Evolutionary conservation across 495 filamentous ascomycete species (phyloP), one percentile per base, ranked within the genome.

Genomic region (Lepraria neglecta): DNA sequence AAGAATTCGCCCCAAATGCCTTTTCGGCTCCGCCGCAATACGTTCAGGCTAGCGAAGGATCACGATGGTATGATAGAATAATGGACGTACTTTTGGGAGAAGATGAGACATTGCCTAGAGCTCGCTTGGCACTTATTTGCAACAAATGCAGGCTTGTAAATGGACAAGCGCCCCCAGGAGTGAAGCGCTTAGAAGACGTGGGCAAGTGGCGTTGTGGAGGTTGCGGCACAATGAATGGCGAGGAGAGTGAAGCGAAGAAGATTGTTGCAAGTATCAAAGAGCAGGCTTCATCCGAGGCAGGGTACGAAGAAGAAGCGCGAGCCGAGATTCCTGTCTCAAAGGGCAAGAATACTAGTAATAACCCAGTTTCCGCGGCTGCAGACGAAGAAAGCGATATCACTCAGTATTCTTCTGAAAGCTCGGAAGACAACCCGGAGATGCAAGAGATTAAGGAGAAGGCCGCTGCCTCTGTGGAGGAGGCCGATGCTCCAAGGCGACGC

Each of bases 1-100:
- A 53, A 12, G 66, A 65, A 10, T 86, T 86, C 61, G 84, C 84
- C 0, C 83, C 84, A 0, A 87, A 86, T 59, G 82, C 82, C 56
- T 82, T 82, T 72, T 71, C 58, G 57, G 81, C 69, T 67, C 70
- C 69, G 15, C 74, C 71, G 3, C 73, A 75, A 69, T 81, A 74
- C 61, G 42, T 71, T 64, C 71, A 81, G 68, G 67, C 74, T 63
- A 79, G 71, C 65, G 81, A 61, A 38, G 63, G 81, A 46, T 75
- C 84, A 42, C 82, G 86, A 62, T 97, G 95, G 95, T 97, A 97
- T 71, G 94, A 98, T 68, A 84, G 94, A 47, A 82, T 98, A 38
- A 73, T 97, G 44, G 94, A 98, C 69, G 84, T 95, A 6, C 80
- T 99, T 35, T 78, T 99, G 0, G 94, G 94, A 27, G 94, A 99